Percentiles rank a stretch among this genome's conserved stretches.
These are phyloP conservation scores for Mycosphaerelloides madeirae DNA, from an alignment of 2,329 filamentous ascomycete genomes.

Conservation along the genomic window DNA sequence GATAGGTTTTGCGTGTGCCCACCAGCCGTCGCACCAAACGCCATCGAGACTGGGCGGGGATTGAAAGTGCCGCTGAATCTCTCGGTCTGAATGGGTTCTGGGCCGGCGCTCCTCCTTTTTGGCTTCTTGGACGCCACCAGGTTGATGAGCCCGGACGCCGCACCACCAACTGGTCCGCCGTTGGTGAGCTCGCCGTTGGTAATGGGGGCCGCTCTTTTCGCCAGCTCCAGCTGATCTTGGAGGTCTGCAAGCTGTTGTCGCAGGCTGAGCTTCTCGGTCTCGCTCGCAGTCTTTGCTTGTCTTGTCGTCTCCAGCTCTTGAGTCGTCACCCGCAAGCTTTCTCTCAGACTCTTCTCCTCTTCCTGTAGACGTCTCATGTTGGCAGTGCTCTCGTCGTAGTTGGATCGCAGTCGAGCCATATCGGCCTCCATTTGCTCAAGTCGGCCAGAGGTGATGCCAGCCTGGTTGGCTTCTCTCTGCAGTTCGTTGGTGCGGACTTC, in stretches of 20 bases:
- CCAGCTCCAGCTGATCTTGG: constrained; percentile 85
- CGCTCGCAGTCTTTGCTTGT: constrained; percentile 67
- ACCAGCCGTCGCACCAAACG: constrained; percentile 60
- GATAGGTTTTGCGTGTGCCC: constrained; percentile 66
- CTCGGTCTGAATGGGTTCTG: constrained; percentile 78
- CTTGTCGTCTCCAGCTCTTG: constrained; percentile 76
- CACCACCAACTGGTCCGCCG: constrained; percentile 49
- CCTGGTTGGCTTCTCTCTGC: constrained; percentile 94
- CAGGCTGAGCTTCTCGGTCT: constrained; percentile 79
- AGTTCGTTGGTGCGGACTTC: constrained; percentile 89
- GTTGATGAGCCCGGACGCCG: constrained; percentile 81
- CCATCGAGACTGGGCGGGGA: constrained; percentile 94
- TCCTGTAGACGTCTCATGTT: constrained; percentile 94
- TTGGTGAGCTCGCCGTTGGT: constrained; percentile 62
- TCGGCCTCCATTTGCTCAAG: constrained; percentile 90
- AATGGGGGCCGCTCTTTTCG: constrained; percentile 69
- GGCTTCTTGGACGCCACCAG: constrained; percentile 95
- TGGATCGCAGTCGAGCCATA: constrained; percentile 84
- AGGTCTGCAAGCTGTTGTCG: constrained; percentile 85
- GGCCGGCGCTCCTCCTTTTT: constrained; percentile 86
- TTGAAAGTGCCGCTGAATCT: constrained; percentile 91
- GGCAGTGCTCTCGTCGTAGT: constrained; percentile 81
- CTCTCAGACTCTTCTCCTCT: constrained; percentile 80
- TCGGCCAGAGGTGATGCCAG: constrained; percentile 87
- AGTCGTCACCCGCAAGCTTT: constrained; percentile 73